Conservation (phyloP, 805 yeast genomes). For the Schwanniomyces occidentalis region DNA sequence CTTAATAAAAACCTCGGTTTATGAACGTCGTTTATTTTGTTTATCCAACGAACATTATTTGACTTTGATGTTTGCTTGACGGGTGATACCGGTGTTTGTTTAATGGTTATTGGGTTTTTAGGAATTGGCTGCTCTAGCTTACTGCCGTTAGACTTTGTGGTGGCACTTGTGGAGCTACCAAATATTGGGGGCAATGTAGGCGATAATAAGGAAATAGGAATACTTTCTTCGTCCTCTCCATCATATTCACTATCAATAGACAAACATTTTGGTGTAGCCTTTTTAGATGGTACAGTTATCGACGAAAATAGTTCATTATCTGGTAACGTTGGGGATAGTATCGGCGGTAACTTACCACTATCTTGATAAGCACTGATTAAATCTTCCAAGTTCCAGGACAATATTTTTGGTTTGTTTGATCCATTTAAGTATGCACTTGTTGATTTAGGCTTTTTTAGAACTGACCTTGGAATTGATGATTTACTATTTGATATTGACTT, state of each 20-base stretch:
- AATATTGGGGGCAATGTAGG: slow-evolving; percentile 35
- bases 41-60: slow-evolving; percentile 25
- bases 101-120: slow-evolving; percentile 2
- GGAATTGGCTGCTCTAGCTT: slow-evolving; percentile 4
- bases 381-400: slow-evolving; percentile 42
- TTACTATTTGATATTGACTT: neutral
- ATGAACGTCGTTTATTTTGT: slow-evolving; percentile 21
- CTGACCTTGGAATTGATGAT: slow-evolving; percentile 1
- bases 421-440: slow-evolving; percentile 17
- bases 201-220: slow-evolving; percentile 31
- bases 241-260: slow-evolving; percentile 5
- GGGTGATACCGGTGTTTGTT: neutral
- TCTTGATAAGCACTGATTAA: slow-evolving; percentile 34
- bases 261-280: neutral
- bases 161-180: slow-evolving; percentile 7
- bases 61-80: neutral
- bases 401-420: slow-evolving; percentile 1
- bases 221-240: slow-evolving; percentile 21
- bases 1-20: slow-evolving; percentile 26
- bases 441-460: slow-evolving; percentile 12
- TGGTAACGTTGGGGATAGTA: slow-evolving; percentile 42
- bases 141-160: neutral
- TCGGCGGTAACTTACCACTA: slow-evolving; percentile 35
- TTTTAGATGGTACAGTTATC: neutral
- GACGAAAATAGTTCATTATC: neutral